Evolutionary conservation across 2,329 filamentous ascomycete species (phyloP).

Genomic region (Magnaporthiopsis rhizophila): DNA sequence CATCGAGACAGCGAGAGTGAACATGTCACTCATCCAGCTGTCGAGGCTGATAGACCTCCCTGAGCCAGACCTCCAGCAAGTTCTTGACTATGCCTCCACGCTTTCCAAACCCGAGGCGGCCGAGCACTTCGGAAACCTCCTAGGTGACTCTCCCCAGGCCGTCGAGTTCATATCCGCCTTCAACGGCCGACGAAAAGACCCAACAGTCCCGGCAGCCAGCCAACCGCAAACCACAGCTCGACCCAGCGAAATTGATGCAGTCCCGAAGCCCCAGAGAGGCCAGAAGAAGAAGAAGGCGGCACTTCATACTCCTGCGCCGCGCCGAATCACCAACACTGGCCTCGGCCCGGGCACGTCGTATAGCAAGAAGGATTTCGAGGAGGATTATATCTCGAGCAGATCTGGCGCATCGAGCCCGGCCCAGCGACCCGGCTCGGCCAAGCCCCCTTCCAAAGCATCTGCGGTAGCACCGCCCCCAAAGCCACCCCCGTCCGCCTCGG

Average conservation of each 20-base stretch:
- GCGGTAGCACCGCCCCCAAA: constrained; percentile 39
- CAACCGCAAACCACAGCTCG: constrained; percentile 1
- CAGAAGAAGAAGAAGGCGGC: constrained; percentile 51
- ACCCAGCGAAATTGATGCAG: constrained; percentile 24
- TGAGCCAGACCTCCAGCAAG: constrained; percentile 73
- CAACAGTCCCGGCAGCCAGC: constrained; percentile 15
- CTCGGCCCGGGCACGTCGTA: constrained; percentile 61
- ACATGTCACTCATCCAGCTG: constrained; percentile 59
- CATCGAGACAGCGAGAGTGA: neutral
- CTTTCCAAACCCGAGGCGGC: constrained; percentile 71
- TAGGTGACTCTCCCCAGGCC: constrained; percentile 74
- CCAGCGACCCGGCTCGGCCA: constrained; percentile 24
- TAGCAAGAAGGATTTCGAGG: constrained; percentile 60
- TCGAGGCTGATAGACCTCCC: constrained; percentile 76
- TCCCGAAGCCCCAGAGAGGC: constrained; percentile 40
- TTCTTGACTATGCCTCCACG: constrained; percentile 72
- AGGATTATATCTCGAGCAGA: constrained; percentile 62
- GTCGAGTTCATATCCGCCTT: constrained; percentile 75
- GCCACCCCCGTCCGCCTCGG: constrained; percentile 59
- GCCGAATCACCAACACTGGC: constrained; percentile 56
- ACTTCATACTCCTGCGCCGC: constrained; percentile 56
- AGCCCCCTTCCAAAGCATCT: constrained; percentile 41
- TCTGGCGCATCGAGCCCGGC: constrained; percentile 30
- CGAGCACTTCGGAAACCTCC: constrained; percentile 77
- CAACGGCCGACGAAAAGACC: constrained; percentile 56